Conservation (phyloP, 2,329 filamentous ascomycete species). For the Aspergillus costaricaensis region DNA sequence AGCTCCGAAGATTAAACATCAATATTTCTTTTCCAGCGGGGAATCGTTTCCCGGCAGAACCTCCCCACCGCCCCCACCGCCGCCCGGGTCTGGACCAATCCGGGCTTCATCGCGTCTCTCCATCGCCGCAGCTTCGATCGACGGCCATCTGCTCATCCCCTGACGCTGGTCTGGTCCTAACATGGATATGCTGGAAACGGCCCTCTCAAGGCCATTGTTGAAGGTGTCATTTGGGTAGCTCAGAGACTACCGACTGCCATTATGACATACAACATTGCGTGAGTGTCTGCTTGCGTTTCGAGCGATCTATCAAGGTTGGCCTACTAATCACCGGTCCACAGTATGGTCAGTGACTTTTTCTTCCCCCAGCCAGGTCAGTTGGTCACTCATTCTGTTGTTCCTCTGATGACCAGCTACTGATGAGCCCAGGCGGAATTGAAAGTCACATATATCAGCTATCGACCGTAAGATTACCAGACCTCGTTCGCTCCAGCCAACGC, state of each 20-base stretch:
- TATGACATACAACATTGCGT: conserved; percentile 74
- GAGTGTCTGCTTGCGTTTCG: conserved; percentile 31
- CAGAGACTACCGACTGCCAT: conserved; percentile 24
- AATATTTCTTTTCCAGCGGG: conserved; percentile 26
- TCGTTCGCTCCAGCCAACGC: not conserved
- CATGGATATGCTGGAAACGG: conserved; percentile 23
- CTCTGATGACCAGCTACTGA: conserved; percentile 14
- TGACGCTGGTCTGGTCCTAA: conserved; percentile 5
- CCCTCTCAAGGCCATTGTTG: conserved; percentile 9
- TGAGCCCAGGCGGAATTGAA: conserved; percentile 72
- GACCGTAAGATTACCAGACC: conserved; percentile 52
- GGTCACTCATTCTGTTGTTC: not conserved
- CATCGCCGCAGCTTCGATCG: conserved; percentile 3
- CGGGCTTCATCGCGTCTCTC: conserved; percentile 8
- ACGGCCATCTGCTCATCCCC: not conserved
- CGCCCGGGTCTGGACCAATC: conserved; percentile 23
- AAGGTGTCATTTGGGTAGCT: conserved; percentile 21
- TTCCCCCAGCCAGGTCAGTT: conserved; percentile 80
- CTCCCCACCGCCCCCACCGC: conserved; percentile 19
- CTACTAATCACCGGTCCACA: conserved; percentile 36
- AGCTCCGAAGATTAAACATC: conserved; percentile 9
- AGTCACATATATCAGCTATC: conserved; percentile 98
- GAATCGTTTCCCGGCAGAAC: conserved; percentile 31
- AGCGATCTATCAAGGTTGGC: conserved; percentile 14
- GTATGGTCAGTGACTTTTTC: conserved; percentile 99